Evolutionary conservation across 768 basidiomycete species (phyloP).

Genomic region (Gyrodon lividus): DNA sequence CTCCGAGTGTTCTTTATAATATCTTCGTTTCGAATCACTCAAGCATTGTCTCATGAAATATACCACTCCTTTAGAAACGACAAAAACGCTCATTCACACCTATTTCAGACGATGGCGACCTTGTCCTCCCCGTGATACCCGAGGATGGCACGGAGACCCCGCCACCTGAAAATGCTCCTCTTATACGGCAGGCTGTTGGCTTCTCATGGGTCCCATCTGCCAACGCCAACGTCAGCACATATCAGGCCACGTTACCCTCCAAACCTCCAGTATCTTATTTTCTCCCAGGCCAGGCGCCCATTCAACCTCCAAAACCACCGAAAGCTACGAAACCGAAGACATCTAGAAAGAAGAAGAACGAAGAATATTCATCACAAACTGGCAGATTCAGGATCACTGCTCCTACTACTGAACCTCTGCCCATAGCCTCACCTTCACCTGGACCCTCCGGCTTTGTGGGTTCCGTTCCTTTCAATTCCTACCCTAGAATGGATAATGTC

Average conservation of each 20-base stretch:
- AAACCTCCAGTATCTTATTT: constrained; percentile 35
- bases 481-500: constrained; percentile 32
- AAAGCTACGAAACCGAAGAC: constrained; percentile 27
- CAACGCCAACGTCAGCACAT: constrained; percentile 29
- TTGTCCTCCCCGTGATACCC: constrained; percentile 37
- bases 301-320: constrained; percentile 18
- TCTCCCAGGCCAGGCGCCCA: constrained; percentile 53
- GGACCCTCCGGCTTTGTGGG: constrained; percentile 37
- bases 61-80: constrained; percentile 33
- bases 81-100: constrained; percentile 53
- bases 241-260: constrained; percentile 24
- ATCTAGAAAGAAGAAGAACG: constrained; percentile 33
- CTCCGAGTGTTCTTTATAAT: background rate
- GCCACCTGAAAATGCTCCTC: constrained; percentile 44
- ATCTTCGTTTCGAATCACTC: background rate
- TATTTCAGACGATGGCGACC: constrained; percentile 48
- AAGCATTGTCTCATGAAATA: background rate
- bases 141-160: constrained; percentile 44
- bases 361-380: constrained; percentile 46
- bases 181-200: constrained; percentile 60
- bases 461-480: constrained; percentile 39
- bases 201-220: constrained; percentile 41
- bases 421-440: constrained; percentile 19
- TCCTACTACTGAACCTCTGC: constrained; percentile 24
- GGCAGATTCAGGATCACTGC: constrained; percentile 45